Evolutionary conservation across 768 basidiomycete species (phyloP).

Genomic region (Amanita muscaria): DNA sequence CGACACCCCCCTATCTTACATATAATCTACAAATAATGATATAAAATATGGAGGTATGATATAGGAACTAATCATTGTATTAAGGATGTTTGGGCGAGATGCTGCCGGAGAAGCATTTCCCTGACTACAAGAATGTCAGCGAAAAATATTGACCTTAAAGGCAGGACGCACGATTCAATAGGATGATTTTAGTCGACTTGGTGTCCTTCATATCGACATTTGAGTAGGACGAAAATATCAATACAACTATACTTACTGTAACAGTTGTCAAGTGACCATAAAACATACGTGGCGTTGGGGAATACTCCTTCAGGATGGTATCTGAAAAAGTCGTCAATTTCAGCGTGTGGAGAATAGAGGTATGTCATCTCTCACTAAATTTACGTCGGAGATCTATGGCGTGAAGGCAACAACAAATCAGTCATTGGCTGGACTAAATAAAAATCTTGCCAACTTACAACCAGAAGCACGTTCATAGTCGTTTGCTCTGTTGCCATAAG

Average conservation of each 20-base stretch:
- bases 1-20: no score
- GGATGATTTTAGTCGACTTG: constrained; percentile 44
- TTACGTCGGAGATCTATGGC: constrained; percentile 33
- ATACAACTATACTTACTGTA: constrained; percentile 36
- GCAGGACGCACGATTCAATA: constrained; percentile 31
- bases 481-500: constrained; percentile 60
- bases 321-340: constrained; percentile 16
- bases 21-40: no score
- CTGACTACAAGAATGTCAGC: constrained; percentile 24
- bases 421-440: constrained; percentile 1
- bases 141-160: not conserved
- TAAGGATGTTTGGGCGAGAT: constrained; percentile 32
- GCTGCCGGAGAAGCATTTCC: constrained; percentile 38
- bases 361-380: constrained; percentile 28
- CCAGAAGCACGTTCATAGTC: constrained; percentile 59
- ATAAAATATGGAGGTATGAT: no score
- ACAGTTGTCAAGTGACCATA: constrained; percentile 64
- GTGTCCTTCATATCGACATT: constrained; percentile 36
- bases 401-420: not conserved
- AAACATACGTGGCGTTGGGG: constrained; percentile 38
- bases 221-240: constrained; percentile 3
- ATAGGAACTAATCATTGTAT: constrained; percentile 18
- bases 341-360: constrained; percentile 1
- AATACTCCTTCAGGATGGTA: constrained; percentile 36
- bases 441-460: constrained; percentile 37